Evolutionary conservation across 106 monocot genomes (phyloP), one percentile per base, ranked within the genome.

Genomic region (Allium cepa): DNA sequence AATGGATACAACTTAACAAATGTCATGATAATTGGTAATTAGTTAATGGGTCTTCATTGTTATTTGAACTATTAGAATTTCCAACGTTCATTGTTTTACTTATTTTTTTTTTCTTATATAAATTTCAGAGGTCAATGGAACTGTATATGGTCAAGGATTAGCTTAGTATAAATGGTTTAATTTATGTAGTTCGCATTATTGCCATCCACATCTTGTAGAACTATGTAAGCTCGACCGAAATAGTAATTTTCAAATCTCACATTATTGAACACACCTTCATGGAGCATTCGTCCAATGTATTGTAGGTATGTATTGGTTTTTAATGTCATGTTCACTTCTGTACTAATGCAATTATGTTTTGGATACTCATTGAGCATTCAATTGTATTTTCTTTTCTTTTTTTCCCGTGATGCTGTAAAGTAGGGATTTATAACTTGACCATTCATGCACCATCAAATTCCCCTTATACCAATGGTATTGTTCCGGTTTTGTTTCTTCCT

Each of bases 1-100:
- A 83, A 79, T 76, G 95, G 83, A 28, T 62, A 84, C 36, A 85
- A 84, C 55, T 75, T 96, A 63, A 91, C 78, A 1, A 85, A 96
- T 78, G 83, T 91, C 5, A 79, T 88, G 15, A 91, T 96, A 60
- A 96, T 91, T 65, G 95, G 88, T 67, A 22, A 22, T 22, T 22
- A 22, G 22, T 22, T 22, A 0, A 22, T 22, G 22, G 22, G 22
- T 22, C 1, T 22, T 22, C 22, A 22, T 22, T 22, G 22, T 22
- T 22, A 22, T 22, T 22, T 22, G 22, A 22, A 22, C 22, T 22
- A 22, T 1, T 22, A 22, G 22, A 22, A 22, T 22, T 22, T 22
- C 22, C 22, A 1, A 22, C 22, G 1, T 22, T 22, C 22, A 22
- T 51, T 51, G 12, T 66, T 51, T 56, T 11, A 16, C 4, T 36